Evolutionary conservation across 371 early-diverging fungal genomes (phyloP).

Genomic region (Circinella minor): DNA sequence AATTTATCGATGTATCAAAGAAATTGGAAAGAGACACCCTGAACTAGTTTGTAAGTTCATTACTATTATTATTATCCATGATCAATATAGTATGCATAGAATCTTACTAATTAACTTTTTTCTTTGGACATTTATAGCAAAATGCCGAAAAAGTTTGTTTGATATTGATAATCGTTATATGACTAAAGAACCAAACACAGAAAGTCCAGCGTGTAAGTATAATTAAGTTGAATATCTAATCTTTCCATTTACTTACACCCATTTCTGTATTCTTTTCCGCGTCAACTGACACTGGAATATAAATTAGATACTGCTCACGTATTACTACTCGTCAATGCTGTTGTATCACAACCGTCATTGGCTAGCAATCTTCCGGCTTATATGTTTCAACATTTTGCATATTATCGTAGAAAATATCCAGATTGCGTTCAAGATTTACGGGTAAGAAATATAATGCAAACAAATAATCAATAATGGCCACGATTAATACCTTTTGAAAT

Average conservation of each 20-base stretch:
- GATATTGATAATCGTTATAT: constrained; percentile 65
- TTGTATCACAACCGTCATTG: constrained; percentile 28
- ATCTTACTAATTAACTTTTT: no score
- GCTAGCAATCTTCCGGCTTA: constrained; percentile 66
- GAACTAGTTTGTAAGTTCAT: constrained; percentile 55
- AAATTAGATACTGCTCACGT: constrained; percentile 67
- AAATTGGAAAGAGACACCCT: constrained; percentile 67
- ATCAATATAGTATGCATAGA: no score
- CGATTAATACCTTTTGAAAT: no score
- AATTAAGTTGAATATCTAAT: background rate
- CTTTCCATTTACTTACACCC: background rate
- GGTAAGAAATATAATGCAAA: constrained; percentile 24
- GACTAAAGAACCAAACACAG: constrained; percentile 70
- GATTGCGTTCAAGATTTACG: constrained; percentile 65
- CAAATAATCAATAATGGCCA: no score
- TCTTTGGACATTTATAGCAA: background rate
- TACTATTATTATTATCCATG: no score
- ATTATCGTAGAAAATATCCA: constrained; percentile 72
- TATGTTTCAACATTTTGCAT: constrained; percentile 73
- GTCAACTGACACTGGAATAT: background rate
- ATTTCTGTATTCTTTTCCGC: background rate
- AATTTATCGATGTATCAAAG: constrained; percentile 66
- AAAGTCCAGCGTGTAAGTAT: constrained; percentile 62
- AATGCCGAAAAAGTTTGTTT: constrained; percentile 5
- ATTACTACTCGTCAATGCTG: constrained; percentile 75